Evolutionary conservation across 768 basidiomycete species (phyloP), one percentile per base, ranked within the genome.

Genomic region (Mycena chlorophos): DNA sequence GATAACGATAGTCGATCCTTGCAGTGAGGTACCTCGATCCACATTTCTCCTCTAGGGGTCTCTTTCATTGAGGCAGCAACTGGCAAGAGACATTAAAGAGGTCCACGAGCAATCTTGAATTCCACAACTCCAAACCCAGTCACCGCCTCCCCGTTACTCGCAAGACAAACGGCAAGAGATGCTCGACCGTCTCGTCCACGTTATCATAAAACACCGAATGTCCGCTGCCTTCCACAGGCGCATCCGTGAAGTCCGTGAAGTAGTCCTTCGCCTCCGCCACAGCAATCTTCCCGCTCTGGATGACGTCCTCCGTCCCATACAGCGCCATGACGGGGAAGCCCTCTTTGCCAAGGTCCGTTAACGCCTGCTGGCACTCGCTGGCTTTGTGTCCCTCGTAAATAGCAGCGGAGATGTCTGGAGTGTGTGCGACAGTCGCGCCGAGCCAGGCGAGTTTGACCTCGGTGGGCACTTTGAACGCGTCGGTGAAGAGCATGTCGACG

Each of bases 311-410:
- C 1, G 56, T 58, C 10, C 60, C 60, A 31, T 62, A 58, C 8
- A 62, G 6, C 17, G 58, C 30, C 60, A 62, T 55, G 5, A 56
- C 56, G 19, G 60, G 60, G 22, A 62, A 53, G 0, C 60, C 60
- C 13, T 52, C 49, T 1, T 45, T 38, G 3, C 54, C 60, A 3
- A 55, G 48, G 26, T 50, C 47, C 5, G 38, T 38, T 10, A 62
- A 42, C 10, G 52, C 52, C 0, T 51, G 22, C 45, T 62, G 56
- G 48, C 45, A 25, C n/a, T 8, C 45, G 22, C 47, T 42, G 12
- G 51, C 39, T 8, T 40, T 23, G 42, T 62, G 60, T 17, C 60
- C 60, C 2, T 39, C 19, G 5, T 1, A 4, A n/a, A 53, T 52
- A 0, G 56, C 53, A 3, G 12, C 10, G 2, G 42, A 30, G 26